Base-by-base conservation (phyloP, 768 basidiomycete genomes). In the Termitomyces sp. region DNA sequence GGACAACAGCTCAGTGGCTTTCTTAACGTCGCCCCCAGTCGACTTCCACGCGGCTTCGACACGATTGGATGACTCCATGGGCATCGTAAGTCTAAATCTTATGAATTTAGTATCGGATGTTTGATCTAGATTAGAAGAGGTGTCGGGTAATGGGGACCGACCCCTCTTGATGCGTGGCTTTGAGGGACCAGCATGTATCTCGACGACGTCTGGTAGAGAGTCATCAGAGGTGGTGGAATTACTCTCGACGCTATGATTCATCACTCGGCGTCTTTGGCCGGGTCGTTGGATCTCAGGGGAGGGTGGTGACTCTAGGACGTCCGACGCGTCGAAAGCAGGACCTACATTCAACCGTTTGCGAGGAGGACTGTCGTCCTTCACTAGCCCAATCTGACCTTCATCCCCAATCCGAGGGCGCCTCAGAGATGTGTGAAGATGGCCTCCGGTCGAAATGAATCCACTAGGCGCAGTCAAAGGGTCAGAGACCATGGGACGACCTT, bases 211-310 rank as follows among this genome's bases (percentile, higher is more conserved):
- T 6, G 82, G 77, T 63, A 86, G 70, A 16, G 85, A 87, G 54
- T 91, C 89, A 30, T 91, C 89, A 30, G 87, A 89, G 1, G 88
- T 87, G 6, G 80, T 72, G 34, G 87, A 87, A 54, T 77, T 68
- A 6, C 73, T 65, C 52, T 81, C 79, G 31, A 72, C 48, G 61
- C 69, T 72, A 57, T 69, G 69, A 42, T 73, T 72, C 20, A 67
- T 64, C 31, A 72, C 68, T 41, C 76, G 74, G n/a, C 81, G 79
- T 59, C 78, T 76, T 59, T 81, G 80, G 20, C 78, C 83, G 20
- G 77, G 71, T 52, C 79, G 78, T 57, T 80, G 78, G 41, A 87
- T 76, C 39, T 81, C 82, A 15, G 89, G 88, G 18, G 89, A 87
- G 39, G 73, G 77, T 45, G 84, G 83, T 49, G 75, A 79, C 65